Evolutionary conservation across 2,329 filamentous ascomycete species (phyloP), one percentile per base, ranked within the genome.

Genomic region (Colletotrichum sansevieriae): DNA sequence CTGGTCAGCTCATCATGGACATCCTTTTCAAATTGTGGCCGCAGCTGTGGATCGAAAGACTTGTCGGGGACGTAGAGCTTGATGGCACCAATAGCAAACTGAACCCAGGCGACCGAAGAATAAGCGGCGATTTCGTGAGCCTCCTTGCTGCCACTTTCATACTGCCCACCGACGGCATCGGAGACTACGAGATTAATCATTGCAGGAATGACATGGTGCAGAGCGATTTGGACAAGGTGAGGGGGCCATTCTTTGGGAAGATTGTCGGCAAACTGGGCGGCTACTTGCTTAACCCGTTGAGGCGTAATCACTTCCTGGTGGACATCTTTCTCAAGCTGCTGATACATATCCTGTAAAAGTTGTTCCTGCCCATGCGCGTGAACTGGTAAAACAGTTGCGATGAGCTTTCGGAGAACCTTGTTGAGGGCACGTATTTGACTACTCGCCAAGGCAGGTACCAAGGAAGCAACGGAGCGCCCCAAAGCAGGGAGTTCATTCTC

Each of bases 21-120:
- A 49, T 85, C 82, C 20, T 88, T 87, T 73, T 94, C 90, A 18
- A 97, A 86, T 59, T 87, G 83, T 5, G 88, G 87, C 59, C 87
- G 83, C 66, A 90, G 83, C 68, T 90, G 87, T 1, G 96, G 96
- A 77, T 99, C 96, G 74, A 95, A 96, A 3, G 92, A 87, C 72
- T 91, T 90, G 77, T 97, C 91, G 0, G 97, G 95, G 2, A 98
- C 90, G 75, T 95, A 98, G 2, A 98, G 84, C 70, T 88, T 87
- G 55, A 98, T 83, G 44, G 91, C 88, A 15, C 91, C 90, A 20
- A 95, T 80, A 2, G 93, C 91, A 69, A 97, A 90, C 58, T 91
- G 85, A 33, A 94, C 85, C 89, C 95, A 96, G 5, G 92, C 91
- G 22, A 91, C 79, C 6, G 81, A 47, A 59, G 69, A 62, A 39